These are phyloP conservation scores for Pelargonium myrrhifolium DNA, from an alignment of 441 rosid genomes.

Conservation along the genomic window DNA sequence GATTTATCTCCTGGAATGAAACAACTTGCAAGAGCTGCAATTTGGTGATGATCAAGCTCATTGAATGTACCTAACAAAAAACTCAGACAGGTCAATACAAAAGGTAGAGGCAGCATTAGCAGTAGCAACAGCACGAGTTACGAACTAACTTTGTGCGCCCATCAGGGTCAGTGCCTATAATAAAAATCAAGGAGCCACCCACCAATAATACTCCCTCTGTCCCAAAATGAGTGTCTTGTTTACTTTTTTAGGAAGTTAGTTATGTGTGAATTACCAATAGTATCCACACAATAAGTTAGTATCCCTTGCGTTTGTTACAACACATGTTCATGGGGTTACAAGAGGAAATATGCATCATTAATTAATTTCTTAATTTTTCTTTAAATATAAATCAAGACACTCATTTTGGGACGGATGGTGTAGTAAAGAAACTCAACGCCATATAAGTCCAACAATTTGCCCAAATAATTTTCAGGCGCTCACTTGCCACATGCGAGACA, in stretches of 20 bases:
- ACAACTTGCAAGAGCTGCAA: slow-evolving; percentile 98
- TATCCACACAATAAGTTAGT: neutral
- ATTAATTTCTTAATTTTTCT: no score
- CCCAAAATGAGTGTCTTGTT: no score
- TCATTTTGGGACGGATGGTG: no score
- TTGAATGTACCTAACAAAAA: slow-evolving; percentile 71
- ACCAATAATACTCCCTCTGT: neutral
- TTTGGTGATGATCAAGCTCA: slow-evolving; percentile 93
- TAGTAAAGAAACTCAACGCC: neutral
- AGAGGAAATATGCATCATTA: no score
- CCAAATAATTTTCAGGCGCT: neutral
- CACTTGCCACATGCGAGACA: neutral
- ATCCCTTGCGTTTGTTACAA: neutral
- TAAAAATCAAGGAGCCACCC: neutral
- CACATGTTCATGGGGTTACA: no score
- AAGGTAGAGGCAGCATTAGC: neutral
- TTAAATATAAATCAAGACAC: no score
- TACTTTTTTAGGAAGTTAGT: no score
- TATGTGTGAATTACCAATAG: no score
- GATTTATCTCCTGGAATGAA: slow-evolving; percentile 98
- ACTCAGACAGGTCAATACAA: slow-evolving; percentile 5
- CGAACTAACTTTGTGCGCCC: neutral
- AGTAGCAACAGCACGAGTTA: neutral
- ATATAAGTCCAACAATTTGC: neutral
- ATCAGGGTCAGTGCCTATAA: neutral